These are phyloP conservation scores for Leptographium galeiforme DNA, from an alignment of 2,329 filamentous ascomycete genomes.

Conservation along the genomic window DNA sequence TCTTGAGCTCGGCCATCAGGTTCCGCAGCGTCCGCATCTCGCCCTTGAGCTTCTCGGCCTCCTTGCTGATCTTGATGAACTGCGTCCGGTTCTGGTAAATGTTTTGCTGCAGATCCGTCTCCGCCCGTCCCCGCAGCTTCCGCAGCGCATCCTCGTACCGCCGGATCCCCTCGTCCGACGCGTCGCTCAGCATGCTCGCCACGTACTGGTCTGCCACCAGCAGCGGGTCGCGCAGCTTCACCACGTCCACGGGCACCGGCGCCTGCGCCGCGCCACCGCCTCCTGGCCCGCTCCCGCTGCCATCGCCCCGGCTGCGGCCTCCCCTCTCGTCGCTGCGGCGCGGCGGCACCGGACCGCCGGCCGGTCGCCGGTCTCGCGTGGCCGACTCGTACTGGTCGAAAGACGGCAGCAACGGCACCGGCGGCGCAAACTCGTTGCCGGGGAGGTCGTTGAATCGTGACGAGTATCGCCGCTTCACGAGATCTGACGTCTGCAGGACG, in stretches of 20 bases:
- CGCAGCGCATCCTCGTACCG: slow-evolving; percentile 66
- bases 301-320: background rate
- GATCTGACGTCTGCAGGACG: slow-evolving; percentile 48
- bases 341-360: slow-evolving; percentile 30
- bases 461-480: slow-evolving; percentile 91
- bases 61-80: slow-evolving; percentile 98
- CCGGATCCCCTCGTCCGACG: slow-evolving; percentile 74
- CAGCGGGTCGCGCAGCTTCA: slow-evolving; percentile 65
- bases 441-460: slow-evolving; percentile 75
- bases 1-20: slow-evolving; percentile 84
- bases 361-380: slow-evolving; percentile 25
- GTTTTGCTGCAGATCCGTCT: slow-evolving; percentile 80
- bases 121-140: slow-evolving; percentile 64
- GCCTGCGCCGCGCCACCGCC: slow-evolving; percentile 11
- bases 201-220: slow-evolving; percentile 71
- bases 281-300: slow-evolving; percentile 15
- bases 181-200: slow-evolving; percentile 62
- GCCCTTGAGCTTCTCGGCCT: slow-evolving; percentile 91
- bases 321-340: slow-evolving; percentile 11
- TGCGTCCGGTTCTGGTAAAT: slow-evolving; percentile 95
- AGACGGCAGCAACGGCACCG: slow-evolving; percentile 55
- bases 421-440: slow-evolving; percentile 61
- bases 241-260: slow-evolving; percentile 55
- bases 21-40: slow-evolving; percentile 88
- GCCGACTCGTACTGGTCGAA: slow-evolving; percentile 41